phyloP scores from a whole-genome alignment of 2,329 filamentous ascomycete genomes.

The Xylariaceae sp. region DNA sequence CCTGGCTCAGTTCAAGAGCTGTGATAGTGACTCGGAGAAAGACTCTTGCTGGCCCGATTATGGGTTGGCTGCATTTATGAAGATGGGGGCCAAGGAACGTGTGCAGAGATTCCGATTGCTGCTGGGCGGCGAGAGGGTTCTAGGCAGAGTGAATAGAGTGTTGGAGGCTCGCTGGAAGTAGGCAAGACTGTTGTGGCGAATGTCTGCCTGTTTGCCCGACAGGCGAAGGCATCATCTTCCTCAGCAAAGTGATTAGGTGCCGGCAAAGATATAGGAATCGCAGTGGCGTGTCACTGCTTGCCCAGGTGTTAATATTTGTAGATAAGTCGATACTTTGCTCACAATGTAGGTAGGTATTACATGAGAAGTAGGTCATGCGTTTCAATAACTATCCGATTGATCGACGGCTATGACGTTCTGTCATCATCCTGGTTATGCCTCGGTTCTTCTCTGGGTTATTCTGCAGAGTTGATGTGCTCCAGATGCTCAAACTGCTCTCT shows the following conservation, averaged over 20 bases:
- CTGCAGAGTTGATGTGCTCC: slow-evolving; percentile 33
- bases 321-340: too few relatives aligned
- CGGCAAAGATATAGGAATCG: too few relatives aligned
- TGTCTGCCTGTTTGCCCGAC: too few relatives aligned
- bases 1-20: slow-evolving; percentile 43
- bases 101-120: slow-evolving; percentile 45
- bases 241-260: too few relatives aligned
- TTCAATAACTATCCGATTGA: too few relatives aligned
- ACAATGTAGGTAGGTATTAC: too few relatives aligned
- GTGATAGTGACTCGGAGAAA: slow-evolving; percentile 17
- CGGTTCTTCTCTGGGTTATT: slow-evolving; percentile 2
- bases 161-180: slow-evolving; percentile 50
- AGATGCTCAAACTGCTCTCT: slow-evolving; percentile 45
- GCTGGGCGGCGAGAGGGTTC: slow-evolving; percentile 50
- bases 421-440: not conserved
- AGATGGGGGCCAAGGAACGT: slow-evolving; percentile 51
- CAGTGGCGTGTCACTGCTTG: too few relatives aligned
- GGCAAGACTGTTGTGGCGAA: slow-evolving; percentile 9
- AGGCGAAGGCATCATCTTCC: too few relatives aligned
- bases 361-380: too few relatives aligned
- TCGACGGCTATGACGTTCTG: not conserved
- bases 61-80: slow-evolving; percentile 53
- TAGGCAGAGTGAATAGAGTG: slow-evolving; percentile 46
- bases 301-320: too few relatives aligned
- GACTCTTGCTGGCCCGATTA: slow-evolving; percentile 22